Evolutionary conservation across 306 rosid species (phyloP).

Genomic region (Lotus japonicus): DNA sequence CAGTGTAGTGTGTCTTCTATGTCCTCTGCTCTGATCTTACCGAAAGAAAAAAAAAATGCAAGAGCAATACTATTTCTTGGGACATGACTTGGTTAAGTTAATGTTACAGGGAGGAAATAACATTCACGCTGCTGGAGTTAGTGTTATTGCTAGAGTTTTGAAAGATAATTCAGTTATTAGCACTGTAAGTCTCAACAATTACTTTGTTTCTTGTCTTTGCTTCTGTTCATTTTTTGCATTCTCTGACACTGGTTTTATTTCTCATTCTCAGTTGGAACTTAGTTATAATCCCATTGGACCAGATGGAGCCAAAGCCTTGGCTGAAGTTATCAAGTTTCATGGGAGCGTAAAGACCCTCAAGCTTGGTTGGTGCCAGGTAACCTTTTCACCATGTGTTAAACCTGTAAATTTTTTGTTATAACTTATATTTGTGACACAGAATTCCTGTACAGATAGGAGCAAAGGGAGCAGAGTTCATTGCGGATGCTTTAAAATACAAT

Average conservation of each 20-base stretch:
- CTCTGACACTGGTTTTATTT: slow-evolving; percentile 1
- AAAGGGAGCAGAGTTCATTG: slow-evolving; percentile 82
- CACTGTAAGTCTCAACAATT: slow-evolving; percentile 45
- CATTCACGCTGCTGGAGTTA: slow-evolving; percentile 65
- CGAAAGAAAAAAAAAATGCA: not conserved
- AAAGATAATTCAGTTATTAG: slow-evolving; percentile 78
- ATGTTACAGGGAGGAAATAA: slow-evolving; percentile 85
- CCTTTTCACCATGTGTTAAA: slow-evolving; percentile 4
- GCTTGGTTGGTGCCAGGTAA: slow-evolving; percentile 99
- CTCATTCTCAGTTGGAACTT: slow-evolving; percentile 70
- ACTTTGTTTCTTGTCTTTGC: slow-evolving; percentile 6
- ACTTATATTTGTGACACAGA: not conserved
- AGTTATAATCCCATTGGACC: slow-evolving; percentile 95
- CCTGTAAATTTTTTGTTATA: slow-evolving; percentile 1
- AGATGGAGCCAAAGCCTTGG: slow-evolving; percentile 87
- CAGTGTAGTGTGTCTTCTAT: not conserved
- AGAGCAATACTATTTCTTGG: not conserved
- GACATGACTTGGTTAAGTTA: slow-evolving; percentile 21
- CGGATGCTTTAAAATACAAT: slow-evolving; percentile 88
- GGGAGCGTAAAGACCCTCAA: slow-evolving; percentile 79
- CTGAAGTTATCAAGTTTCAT: slow-evolving; percentile 85
- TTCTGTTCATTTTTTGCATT: slow-evolving; percentile 9
- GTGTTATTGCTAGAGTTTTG: slow-evolving; percentile 63
- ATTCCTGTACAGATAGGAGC: slow-evolving; percentile 70
- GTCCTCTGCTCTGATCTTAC: not conserved